phyloP scores from a whole-genome alignment of 78 protist genomes.

The Tieghemostelium lacteum region DNA sequence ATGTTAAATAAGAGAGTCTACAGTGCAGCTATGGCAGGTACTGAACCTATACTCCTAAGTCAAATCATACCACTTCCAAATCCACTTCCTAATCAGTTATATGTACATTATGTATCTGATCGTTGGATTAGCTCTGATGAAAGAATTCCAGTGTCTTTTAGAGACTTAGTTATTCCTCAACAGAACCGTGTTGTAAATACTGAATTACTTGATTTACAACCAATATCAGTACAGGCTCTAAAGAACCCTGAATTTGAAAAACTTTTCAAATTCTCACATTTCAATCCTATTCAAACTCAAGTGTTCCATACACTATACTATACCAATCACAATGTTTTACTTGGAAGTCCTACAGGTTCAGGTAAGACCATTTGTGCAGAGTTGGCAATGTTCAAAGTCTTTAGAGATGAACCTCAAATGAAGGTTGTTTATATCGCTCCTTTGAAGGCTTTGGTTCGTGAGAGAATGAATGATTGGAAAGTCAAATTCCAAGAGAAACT shows the following conservation, averaged over 20 bases:
- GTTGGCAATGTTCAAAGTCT: constrained; percentile 94
- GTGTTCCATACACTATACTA: constrained; percentile 95
- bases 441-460: constrained; percentile 99
- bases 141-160: constrained; percentile 81
- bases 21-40: no score
- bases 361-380: constrained; percentile 99
- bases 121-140: constrained; percentile 95
- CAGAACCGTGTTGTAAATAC: constrained; percentile 94
- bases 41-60: constrained; percentile 67
- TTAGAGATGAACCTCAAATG: constrained; percentile 67
- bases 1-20: constrained; percentile 73
- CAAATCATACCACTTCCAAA: constrained; percentile 94
- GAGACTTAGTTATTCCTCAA: constrained; percentile 93
- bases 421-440: constrained; percentile 99
- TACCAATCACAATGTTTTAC: constrained; percentile 95
- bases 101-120: constrained; percentile 91
- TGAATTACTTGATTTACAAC: constrained; percentile 93
- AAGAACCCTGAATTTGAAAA: constrained; percentile 76
- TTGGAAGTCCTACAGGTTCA: constrained; percentile 99
- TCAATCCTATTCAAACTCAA: constrained; percentile 99
- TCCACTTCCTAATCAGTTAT: constrained; percentile 95
- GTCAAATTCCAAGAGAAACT: constrained; percentile 75
- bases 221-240: constrained; percentile 93
- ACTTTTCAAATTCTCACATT: constrained; percentile 91
- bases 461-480: constrained; percentile 98